Evolutionary conservation across 805 yeast genomes (phyloP).

Genomic region (Blastobotrys terrestris): DNA sequence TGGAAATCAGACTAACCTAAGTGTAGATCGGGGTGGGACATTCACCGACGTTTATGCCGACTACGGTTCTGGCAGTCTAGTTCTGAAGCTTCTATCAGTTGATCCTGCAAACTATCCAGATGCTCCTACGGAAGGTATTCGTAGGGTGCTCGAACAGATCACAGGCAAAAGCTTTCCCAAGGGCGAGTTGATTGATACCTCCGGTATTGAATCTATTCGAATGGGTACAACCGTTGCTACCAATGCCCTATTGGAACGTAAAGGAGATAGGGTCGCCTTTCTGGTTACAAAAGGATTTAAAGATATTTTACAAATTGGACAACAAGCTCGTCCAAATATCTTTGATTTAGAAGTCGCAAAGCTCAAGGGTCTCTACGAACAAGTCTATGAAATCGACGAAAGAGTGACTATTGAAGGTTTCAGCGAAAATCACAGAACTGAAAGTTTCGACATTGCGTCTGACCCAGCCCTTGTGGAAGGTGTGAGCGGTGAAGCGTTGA

Average conservation of each 20-base stretch:
- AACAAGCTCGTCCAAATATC: conserved; percentile 85
- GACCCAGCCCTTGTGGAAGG: conserved; percentile 45
- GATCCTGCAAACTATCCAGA: conserved; percentile 84
- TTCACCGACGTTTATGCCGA: conserved; percentile 73
- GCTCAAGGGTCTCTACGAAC: conserved; percentile 63
- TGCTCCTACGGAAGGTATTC: conserved; percentile 89
- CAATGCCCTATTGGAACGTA: conserved; percentile 85
- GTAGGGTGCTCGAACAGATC: conserved; percentile 63
- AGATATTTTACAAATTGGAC: conserved; percentile 79
- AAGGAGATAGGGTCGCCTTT: conserved; percentile 83
- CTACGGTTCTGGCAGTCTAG: conserved; percentile 48
- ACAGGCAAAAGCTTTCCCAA: conserved; percentile 52
- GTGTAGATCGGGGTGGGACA: conserved; percentile 69
- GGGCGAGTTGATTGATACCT: conserved; percentile 47
- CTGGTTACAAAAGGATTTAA: conserved; percentile 84
- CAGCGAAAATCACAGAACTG: conserved; percentile 59
- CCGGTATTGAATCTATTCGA: conserved; percentile 56
- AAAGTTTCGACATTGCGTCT: conserved; percentile 21
- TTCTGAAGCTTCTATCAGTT: conserved; percentile 76
- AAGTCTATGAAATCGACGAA: conserved; percentile 82
- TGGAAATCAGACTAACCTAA: not conserved
- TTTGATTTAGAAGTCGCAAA: conserved; percentile 75
- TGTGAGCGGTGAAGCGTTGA: conserved; percentile 59
- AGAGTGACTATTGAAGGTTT: conserved; percentile 79
- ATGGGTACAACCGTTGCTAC: conserved; percentile 98